Evolutionary conservation across 2,329 filamentous ascomycete species (phyloP).

Genomic region (Talaromyces sp.): DNA sequence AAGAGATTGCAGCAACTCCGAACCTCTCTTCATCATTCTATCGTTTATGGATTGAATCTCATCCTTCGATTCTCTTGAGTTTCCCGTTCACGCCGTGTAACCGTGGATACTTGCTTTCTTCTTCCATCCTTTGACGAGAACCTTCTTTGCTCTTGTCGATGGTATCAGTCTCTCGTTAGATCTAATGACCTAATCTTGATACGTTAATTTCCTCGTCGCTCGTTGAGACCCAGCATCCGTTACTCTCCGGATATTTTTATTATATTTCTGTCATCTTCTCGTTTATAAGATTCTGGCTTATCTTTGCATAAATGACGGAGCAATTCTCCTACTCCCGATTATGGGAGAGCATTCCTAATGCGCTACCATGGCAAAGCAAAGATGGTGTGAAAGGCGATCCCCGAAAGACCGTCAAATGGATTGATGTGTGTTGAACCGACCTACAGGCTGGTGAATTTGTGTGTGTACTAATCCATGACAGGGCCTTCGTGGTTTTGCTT

Average conservation of each 20-base stretch:
- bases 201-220: slow-evolving; percentile 2
- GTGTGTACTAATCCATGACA: slow-evolving; percentile 24
- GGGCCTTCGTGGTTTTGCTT: slow-evolving; percentile 55
- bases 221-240: not conserved
- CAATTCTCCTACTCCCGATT: slow-evolving; percentile 17
- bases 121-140: not conserved
- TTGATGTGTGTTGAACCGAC: slow-evolving; percentile 51
- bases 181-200: slow-evolving; percentile 16
- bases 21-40: too few species aligned
- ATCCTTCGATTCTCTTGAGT: not conserved
- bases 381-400: slow-evolving; percentile 34
- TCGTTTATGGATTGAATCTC: not conserved
- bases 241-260: not conserved
- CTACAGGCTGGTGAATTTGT: not conserved
- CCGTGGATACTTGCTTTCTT: not conserved
- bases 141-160: not conserved
- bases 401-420: slow-evolving; percentile 55
- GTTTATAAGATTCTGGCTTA: not conserved
- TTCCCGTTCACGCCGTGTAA: not conserved
- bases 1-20: too few species aligned
- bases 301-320: slow-evolving; percentile 14
- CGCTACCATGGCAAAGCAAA: slow-evolving; percentile 26
- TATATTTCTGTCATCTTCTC: not conserved
- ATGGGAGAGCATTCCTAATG: slow-evolving; percentile 24
- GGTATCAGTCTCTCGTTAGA: slow-evolving; percentile 9